Conservation (phyloP, 495 filamentous ascomycete genomes). For the Pyrenula massariospora region DNA sequence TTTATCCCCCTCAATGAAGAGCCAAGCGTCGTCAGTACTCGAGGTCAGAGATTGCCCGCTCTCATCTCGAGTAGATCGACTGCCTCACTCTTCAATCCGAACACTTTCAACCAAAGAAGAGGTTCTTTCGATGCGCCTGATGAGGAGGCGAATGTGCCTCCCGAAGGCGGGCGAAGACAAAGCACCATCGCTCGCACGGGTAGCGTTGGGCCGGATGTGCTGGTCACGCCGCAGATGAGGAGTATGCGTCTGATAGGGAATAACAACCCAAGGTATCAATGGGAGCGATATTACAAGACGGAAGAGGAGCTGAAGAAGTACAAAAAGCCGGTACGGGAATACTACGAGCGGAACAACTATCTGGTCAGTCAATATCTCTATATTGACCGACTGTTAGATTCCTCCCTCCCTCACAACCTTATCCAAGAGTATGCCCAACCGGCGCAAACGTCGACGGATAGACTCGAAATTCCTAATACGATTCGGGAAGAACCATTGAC, state of each 20-base stretch:
- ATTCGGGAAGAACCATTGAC: constrained; percentile 34
- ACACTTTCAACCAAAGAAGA: constrained; percentile 4
- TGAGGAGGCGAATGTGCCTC: not conserved
- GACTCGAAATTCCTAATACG: constrained; percentile 42
- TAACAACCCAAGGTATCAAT: constrained; percentile 61
- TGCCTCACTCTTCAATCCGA: constrained; percentile 9
- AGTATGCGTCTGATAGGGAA: constrained; percentile 69
- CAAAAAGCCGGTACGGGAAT: constrained; percentile 58
- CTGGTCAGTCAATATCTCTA: constrained; percentile 81
- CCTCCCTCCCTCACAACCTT: constrained; percentile 71
- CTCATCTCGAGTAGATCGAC: constrained; percentile 14
- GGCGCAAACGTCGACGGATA: not conserved
- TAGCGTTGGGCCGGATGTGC: constrained; percentile 26
- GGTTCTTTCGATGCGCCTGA: constrained; percentile 2
- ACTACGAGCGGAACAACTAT: constrained; percentile 75
- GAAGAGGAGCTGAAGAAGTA: constrained; percentile 51
- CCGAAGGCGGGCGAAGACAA: not conserved
- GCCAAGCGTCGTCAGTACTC: constrained; percentile 9
- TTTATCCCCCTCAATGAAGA: constrained; percentile 17
- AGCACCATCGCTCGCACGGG: constrained; percentile 12
- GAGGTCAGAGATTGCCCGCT: constrained; percentile 16
- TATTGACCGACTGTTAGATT: constrained; percentile 84
- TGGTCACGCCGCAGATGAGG: constrained; percentile 60
- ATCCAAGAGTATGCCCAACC: constrained; percentile 70
- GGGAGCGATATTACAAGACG: constrained; percentile 64